phyloP scores from a whole-genome alignment of 2,329 filamentous ascomycete species.

The Fonsecaea monophora region DNA sequence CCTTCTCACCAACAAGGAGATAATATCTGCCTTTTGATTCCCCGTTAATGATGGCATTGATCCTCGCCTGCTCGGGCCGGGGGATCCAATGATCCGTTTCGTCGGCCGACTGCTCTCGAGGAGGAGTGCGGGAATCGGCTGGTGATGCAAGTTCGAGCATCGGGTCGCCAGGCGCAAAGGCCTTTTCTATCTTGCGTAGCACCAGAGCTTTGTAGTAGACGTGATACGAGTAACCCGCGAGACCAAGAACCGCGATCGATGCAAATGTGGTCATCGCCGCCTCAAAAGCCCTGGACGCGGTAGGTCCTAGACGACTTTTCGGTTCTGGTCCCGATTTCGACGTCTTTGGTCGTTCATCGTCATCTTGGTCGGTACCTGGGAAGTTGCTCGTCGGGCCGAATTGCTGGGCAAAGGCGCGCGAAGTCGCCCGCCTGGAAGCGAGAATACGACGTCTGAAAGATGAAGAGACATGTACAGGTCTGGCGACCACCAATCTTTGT shows the following conservation, averaged over 20 bases:
- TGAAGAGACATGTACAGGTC: slow-evolving; percentile 9
- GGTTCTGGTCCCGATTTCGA: slow-evolving; percentile 26
- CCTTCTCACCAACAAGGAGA: slow-evolving; percentile 91
- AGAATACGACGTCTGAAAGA: slow-evolving; percentile 13
- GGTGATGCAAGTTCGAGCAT: slow-evolving; percentile 76
- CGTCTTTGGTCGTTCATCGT: slow-evolving; percentile 28
- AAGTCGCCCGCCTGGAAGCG: not conserved
- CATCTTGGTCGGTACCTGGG: slow-evolving; percentile 30
- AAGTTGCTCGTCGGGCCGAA: slow-evolving; percentile 33
- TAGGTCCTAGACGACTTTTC: slow-evolving; percentile 39
- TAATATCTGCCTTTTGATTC: slow-evolving; percentile 81
- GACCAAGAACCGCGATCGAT: slow-evolving; percentile 73
- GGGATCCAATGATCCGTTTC: slow-evolving; percentile 68
- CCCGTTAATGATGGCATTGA: slow-evolving; percentile 84
- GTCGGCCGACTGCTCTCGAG: slow-evolving; percentile 40
- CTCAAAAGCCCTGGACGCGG: slow-evolving; percentile 70
- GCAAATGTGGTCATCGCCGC: slow-evolving; percentile 77
- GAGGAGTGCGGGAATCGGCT: slow-evolving; percentile 24
- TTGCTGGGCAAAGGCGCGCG: slow-evolving; percentile 30
- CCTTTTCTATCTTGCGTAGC: slow-evolving; percentile 88
- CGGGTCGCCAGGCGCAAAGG: slow-evolving; percentile 90
- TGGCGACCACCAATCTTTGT: slow-evolving; percentile 19
- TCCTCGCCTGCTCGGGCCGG: slow-evolving; percentile 78
- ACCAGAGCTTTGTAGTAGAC: slow-evolving; percentile 88
- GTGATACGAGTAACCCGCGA: slow-evolving; percentile 79